Evolutionary conservation across 2,329 filamentous ascomycete species (phyloP).

Genomic region (Pseudofabraea citricarpa): DNA sequence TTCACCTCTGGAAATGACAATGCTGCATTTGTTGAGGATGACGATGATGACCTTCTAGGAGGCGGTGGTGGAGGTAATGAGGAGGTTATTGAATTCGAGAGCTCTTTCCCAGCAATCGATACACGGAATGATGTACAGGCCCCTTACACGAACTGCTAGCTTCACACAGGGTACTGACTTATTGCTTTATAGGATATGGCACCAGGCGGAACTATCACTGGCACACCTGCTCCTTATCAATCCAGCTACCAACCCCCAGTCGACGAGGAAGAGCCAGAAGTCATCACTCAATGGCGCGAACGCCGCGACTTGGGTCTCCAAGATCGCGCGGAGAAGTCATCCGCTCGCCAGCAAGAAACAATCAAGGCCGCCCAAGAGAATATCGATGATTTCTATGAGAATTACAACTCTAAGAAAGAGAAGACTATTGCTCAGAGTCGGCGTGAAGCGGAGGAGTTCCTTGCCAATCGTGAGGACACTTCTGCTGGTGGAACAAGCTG

Average conservation of each 20-base stretch:
- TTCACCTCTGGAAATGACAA: slow-evolving; percentile 76
- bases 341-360: slow-evolving; percentile 77
- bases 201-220: slow-evolving; percentile 76
- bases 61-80: slow-evolving; percentile 43
- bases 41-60: slow-evolving; percentile 68
- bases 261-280: slow-evolving; percentile 81
- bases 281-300: slow-evolving; percentile 89
- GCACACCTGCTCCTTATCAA: slow-evolving; percentile 35
- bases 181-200: slow-evolving; percentile 54
- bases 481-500: slow-evolving; percentile 93
- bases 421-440: slow-evolving; percentile 85
- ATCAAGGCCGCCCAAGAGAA: slow-evolving; percentile 86
- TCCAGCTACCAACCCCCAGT: slow-evolving; percentile 27
- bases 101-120: slow-evolving; percentile 80
- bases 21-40: slow-evolving; percentile 57
- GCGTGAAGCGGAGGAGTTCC: slow-evolving; percentile 89
- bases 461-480: slow-evolving; percentile 84
- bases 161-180: too few relatives aligned
- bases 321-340: slow-evolving; percentile 80
- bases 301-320: slow-evolving; percentile 77
- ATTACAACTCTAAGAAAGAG: slow-evolving; percentile 98
- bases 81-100: slow-evolving; percentile 62
- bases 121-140: slow-evolving; percentile 59
- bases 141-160: not conserved
- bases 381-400: slow-evolving; percentile 99